Evolutionary conservation across 164 flowering plant species (phyloP).

Genomic region (Umbellularia californica): DNA sequence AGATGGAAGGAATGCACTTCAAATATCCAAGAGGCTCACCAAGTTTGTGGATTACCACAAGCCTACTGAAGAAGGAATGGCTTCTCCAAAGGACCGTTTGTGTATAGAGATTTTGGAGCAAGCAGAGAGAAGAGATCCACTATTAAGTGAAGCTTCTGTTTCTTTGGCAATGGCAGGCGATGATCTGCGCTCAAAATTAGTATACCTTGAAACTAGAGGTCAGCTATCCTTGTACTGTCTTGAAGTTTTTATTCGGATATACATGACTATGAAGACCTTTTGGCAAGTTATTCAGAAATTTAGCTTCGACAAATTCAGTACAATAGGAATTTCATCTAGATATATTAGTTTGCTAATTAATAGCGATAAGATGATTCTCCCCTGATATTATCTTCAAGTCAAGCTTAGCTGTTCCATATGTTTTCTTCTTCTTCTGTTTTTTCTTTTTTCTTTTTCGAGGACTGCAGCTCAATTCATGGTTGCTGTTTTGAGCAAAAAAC

Average conservation of each 20-base stretch:
- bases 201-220: constrained; percentile 96
- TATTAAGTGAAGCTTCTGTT: constrained; percentile 75
- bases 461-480: not conserved
- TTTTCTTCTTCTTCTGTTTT: not conserved
- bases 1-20: constrained; percentile 89
- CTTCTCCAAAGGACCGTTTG: constrained; percentile 66
- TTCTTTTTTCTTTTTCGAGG: not conserved
- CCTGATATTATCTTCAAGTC: not conserved
- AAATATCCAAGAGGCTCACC: constrained; percentile 75
- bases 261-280: not conserved
- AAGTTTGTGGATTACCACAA: constrained; percentile 46
- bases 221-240: constrained; percentile 3
- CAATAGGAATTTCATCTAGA: not conserved
- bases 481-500: not conserved
- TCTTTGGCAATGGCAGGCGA: constrained; percentile 88
- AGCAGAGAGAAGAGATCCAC: constrained; percentile 80
- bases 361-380: not conserved
- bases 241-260: not conserved
- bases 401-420: not conserved
- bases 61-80: constrained; percentile 56
- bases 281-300: not conserved
- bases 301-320: not conserved
- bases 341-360: not conserved
- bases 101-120: constrained; percentile 92
- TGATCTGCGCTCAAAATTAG: constrained; percentile 60